These are phyloP conservation scores for Paraphoma sp. DNA, from an alignment of 2,329 filamentous ascomycete species.

Conservation along the genomic window DNA sequence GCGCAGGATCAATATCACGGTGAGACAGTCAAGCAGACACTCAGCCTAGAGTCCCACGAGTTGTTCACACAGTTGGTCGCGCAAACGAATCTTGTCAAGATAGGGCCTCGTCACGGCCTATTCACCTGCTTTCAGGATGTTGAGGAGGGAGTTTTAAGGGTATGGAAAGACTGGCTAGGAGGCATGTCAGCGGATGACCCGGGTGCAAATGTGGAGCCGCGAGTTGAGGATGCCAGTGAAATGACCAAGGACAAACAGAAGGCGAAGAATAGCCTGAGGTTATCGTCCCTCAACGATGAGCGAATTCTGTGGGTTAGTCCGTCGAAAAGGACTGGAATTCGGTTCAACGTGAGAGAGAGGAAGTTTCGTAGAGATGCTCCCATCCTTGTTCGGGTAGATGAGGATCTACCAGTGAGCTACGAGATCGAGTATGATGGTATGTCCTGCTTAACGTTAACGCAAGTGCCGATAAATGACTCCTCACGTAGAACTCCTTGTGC, in stretches of 20 bases:
- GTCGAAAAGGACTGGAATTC: slow-evolving; percentile 69
- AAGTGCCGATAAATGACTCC: neutral
- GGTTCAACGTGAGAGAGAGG: slow-evolving; percentile 67
- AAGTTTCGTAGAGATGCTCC: slow-evolving; percentile 56
- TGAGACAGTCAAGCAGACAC: slow-evolving; percentile 62
- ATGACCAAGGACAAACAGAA: slow-evolving; percentile 25
- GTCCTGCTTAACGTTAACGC: slow-evolving; percentile 23
- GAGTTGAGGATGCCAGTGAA: neutral
- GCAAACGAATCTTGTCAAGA: slow-evolving; percentile 71
- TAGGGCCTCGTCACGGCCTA: slow-evolving; percentile 65
- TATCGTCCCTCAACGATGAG: slow-evolving; percentile 18
- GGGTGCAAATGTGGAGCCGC: slow-evolving; percentile 14
- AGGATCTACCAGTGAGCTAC: slow-evolving; percentile 73
- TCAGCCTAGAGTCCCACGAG: slow-evolving; percentile 73
- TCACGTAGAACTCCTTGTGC: slow-evolving; percentile 35
- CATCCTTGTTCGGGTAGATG: slow-evolving; percentile 63
- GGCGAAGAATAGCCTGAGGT: slow-evolving; percentile 15
- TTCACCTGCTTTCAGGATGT: slow-evolving; percentile 71
- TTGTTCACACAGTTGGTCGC: slow-evolving; percentile 77
- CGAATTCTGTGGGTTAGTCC: slow-evolving; percentile 73
- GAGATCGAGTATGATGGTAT: slow-evolving; percentile 75
- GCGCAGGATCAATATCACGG: slow-evolving; percentile 39
- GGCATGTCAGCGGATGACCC: slow-evolving; percentile 42
- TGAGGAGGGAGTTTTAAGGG: slow-evolving; percentile 70
- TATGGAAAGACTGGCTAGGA: slow-evolving; percentile 76